Base-by-base conservation (phyloP, 2,329 filamentous ascomycete species). In the Exophiala calicioides region DNA sequence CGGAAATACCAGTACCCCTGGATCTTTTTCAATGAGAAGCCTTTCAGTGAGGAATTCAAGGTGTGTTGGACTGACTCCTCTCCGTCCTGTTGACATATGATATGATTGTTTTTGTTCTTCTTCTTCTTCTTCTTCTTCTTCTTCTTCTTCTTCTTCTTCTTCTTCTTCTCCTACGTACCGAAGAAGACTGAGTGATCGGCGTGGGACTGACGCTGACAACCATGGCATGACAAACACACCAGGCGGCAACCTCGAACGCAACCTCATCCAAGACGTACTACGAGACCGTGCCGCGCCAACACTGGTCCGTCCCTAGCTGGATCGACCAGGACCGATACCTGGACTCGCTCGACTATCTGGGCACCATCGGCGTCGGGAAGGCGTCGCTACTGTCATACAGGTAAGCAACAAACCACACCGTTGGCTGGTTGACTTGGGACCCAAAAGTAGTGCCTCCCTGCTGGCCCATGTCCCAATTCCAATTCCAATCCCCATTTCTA, bases 21-120 rank as follows among this genome's bases (percentile, higher is more conserved):
- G 65, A 50, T 65, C 9, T 67, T 67, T 54, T 67, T 67, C 61
- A 66, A 61, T 39, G 64, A 67, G 43, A 60, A 58, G 29, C 52
- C 61, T 1, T 67, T 67, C 40, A 63, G 44, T 18, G 60, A 63
- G 13, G 59, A 62, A 24, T 67, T 66, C 56, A 66, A 62, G 55
- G 58, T 62, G 38, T 4, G 44, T n/a, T n/a, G n/a, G n/a, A n/a
- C n/a, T n/a, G n/a, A n/a, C n/a, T n/a, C n/a, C n/a, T n/a, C n/a
- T n/a, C n/a, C n/a, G n/a, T n/a, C n/a, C n/a, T n/a, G n/a, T n/a
- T n/a, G n/a, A n/a, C n/a, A n/a, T n/a, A n/a, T n/a, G n/a, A n/a
- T n/a, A n/a, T n/a, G n/a, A n/a, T n/a, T n/a, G n/a, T n/a, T n/a
- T n/a, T n/a, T n/a, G n/a, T n/a, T n/a, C n/a, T n/a, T n/a, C n/a